These are phyloP conservation scores for Vanilla planifolia DNA, from an alignment of 106 monocot genomes.

Conservation along the genomic window DNA sequence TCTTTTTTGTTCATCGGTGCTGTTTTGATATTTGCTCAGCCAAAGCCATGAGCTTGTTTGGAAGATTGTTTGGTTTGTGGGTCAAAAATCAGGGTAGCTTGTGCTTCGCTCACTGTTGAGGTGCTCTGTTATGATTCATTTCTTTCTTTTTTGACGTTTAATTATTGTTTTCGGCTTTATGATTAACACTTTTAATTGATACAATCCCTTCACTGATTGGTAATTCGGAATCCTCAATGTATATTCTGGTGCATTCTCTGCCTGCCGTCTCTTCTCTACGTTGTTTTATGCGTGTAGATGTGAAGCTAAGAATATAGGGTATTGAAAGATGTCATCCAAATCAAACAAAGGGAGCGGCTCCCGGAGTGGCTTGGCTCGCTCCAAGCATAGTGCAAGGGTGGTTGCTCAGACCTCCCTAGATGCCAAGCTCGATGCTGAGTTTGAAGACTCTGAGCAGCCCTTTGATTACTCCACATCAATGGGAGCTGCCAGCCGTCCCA, in stretches of 20 bases:
- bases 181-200: no score
- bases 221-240: background rate
- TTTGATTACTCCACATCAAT: constrained; percentile 50
- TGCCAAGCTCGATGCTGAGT: constrained; percentile 66
- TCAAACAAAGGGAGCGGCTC: constrained; percentile 46
- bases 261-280: background rate
- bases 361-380: constrained; percentile 44
- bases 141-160: no score
- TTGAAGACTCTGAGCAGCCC: constrained; percentile 39
- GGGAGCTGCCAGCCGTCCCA: constrained; percentile 18
- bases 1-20: no score
- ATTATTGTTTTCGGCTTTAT: no score
- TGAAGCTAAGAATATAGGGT: background rate
- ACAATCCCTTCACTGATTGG: no score
- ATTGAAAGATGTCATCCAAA: constrained; percentile 35
- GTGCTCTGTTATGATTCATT: no score
- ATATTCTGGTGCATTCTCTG: background rate
- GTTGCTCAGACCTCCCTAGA: constrained; percentile 59
- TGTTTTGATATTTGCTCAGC: no score
- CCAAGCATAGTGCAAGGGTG: constrained; percentile 50
- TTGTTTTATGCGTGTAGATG: background rate
- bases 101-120: no score
- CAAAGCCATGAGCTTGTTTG: no score
- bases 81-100: no score
- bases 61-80: no score